phyloP scores from a whole-genome alignment of 345 rosid species.

The Populus ilicifolia region DNA sequence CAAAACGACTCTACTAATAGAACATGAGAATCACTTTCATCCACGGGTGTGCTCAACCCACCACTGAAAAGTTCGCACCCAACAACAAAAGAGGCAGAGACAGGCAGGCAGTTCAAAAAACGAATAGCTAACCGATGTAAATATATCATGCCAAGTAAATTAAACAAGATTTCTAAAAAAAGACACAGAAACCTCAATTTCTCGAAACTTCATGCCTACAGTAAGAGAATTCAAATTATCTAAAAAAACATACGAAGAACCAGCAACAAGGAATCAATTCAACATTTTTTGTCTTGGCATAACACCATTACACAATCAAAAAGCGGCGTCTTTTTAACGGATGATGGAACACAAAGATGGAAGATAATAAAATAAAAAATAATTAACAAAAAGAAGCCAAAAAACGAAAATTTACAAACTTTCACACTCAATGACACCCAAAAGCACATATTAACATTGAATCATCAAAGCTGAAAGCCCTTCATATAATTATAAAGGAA shows the following conservation, averaged over 20 bases:
- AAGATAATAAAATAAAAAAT: background rate
- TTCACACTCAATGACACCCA: background rate
- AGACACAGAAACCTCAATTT: background rate
- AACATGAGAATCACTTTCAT: constrained; percentile 1
- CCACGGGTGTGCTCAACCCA: background rate
- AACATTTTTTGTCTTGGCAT: background rate
- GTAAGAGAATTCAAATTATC: background rate
- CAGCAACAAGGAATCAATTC: background rate
- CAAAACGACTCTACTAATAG: background rate
- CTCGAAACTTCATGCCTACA: background rate
- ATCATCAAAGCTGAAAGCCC: background rate
- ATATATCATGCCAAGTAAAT: background rate
- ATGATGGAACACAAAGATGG: background rate
- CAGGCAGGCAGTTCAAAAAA: background rate
- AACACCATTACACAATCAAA: background rate
- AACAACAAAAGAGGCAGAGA: background rate
- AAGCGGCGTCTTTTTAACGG: background rate
- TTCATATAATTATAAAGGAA: background rate
- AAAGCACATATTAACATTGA: background rate
- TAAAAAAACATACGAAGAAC: background rate
- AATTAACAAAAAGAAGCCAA: background rate
- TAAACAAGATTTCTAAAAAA: background rate
- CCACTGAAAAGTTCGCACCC: background rate
- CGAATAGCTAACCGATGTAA: background rate
- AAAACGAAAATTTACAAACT: background rate